Evolutionary conservation across 192 early-diverging fungal species (phyloP).

Genomic region (Coemansia sp.): DNA sequence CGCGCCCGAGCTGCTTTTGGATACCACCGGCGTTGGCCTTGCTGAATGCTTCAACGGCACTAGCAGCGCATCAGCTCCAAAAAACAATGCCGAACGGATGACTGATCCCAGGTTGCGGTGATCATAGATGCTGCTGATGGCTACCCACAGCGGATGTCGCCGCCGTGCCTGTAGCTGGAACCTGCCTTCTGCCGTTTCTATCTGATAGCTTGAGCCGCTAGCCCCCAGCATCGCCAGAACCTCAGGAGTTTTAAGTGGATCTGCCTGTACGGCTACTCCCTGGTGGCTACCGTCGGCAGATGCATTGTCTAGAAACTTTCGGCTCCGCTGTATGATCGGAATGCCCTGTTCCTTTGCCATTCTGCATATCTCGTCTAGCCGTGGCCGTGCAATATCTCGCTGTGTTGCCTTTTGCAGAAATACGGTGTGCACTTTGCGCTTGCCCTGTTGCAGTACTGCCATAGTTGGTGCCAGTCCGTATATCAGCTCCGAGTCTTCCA

Average conservation of each 20-base stretch:
- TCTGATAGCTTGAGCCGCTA: conserved; percentile 8
- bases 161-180: conserved; percentile 16
- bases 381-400: conserved; percentile 18
- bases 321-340: neutral
- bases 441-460: conserved; percentile 28
- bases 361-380: conserved; percentile 3
- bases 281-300: conserved; percentile 21
- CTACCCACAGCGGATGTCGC: conserved; percentile 37
- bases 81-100: conserved; percentile 45
- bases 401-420: conserved; percentile 12
- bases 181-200: neutral
- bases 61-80: conserved; percentile 46
- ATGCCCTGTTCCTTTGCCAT: conserved; percentile 16
- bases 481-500: conserved; percentile 23
- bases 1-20: conserved; percentile 41
- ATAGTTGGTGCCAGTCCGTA: conserved; percentile 22
- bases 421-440: conserved; percentile 19
- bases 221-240: too few species aligned
- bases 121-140: conserved; percentile 36
- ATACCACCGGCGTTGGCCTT: conserved; percentile 22
- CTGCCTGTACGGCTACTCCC: conserved; percentile 25
- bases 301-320: neutral
- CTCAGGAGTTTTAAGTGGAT: too few species aligned
- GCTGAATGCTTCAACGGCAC: conserved; percentile 9
- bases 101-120: conserved; percentile 43